These are phyloP conservation scores for Podila verticillata DNA, from an alignment of 192 early-diverging fungal species.

Conservation along the genomic window DNA sequence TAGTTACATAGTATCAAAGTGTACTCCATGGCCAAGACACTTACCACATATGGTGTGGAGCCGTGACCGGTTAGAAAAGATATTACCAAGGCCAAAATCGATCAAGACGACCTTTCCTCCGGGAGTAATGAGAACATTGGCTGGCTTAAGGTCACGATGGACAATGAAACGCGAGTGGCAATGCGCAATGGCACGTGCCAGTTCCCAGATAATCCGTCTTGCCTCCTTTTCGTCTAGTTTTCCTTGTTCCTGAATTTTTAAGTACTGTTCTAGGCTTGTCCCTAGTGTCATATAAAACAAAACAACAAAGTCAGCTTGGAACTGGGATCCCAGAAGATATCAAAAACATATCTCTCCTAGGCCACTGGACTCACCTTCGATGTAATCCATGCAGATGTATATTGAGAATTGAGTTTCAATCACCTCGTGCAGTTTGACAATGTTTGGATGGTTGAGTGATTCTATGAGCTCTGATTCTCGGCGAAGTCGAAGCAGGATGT, in stretches of 20 bases:
- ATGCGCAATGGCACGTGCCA: slow-evolving; percentile 81
- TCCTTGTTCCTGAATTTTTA: neutral
- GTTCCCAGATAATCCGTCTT: slow-evolving; percentile 83
- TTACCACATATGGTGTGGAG: slow-evolving; percentile 90
- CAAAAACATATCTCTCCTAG: neutral
- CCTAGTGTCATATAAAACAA: neutral
- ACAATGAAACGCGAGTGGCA: slow-evolving; percentile 80
- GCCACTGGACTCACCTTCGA: slow-evolving; percentile 51
- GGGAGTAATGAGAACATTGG: slow-evolving; percentile 84
- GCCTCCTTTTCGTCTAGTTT: neutral
- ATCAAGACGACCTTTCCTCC: slow-evolving; percentile 83
- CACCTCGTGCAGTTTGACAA: slow-evolving; percentile 88
- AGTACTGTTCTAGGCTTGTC: neutral
- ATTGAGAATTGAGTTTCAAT: slow-evolving; percentile 82
- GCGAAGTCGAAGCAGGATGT: slow-evolving; percentile 73
- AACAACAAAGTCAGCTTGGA: neutral
- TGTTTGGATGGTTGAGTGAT: slow-evolving; percentile 88
- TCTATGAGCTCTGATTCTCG: slow-evolving; percentile 85
- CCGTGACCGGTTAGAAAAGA: slow-evolving; percentile 71
- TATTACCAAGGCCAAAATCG: slow-evolving; percentile 93
- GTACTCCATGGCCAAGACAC: neutral
- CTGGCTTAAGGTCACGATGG: slow-evolving; percentile 87
- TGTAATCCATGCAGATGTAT: slow-evolving; percentile 90
- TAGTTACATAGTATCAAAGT: too few species aligned
- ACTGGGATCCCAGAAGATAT: neutral